phyloP scores from a whole-genome alignment of 345 rosid genomes.

The Eucalyptus camaldulensis region DNA sequence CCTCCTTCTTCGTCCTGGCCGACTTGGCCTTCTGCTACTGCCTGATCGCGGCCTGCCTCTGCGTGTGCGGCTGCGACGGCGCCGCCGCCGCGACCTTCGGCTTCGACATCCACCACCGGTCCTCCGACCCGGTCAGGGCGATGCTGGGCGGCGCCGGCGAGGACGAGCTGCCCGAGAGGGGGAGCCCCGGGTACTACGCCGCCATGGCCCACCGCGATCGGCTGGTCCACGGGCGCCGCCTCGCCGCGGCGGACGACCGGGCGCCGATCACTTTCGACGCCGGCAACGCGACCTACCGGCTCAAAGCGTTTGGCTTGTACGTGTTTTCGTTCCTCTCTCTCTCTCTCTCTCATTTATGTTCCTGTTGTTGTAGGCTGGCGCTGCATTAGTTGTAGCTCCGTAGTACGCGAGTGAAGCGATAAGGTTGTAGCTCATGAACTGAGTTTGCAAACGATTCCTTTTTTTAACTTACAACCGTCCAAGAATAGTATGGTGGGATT shows the following conservation, averaged over 20 bases:
- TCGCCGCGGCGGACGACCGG: slow-evolving; percentile 23
- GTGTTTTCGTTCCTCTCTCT: background rate
- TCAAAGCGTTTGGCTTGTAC: slow-evolving; percentile 57
- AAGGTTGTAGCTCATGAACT: background rate
- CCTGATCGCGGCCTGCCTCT: background rate
- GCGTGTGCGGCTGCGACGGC: background rate
- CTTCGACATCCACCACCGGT: slow-evolving; percentile 64
- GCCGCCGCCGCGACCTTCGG: slow-evolving; percentile 35
- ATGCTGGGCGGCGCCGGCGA: slow-evolving; percentile 29
- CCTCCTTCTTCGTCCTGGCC: background rate
- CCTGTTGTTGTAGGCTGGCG: background rate
- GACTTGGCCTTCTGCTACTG: background rate
- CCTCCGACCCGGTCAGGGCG: slow-evolving; percentile 57
- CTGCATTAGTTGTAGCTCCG: background rate
- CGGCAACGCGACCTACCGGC: slow-evolving; percentile 50
- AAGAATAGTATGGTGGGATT: background rate
- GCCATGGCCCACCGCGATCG: slow-evolving; percentile 66
- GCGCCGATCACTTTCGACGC: slow-evolving; percentile 38
- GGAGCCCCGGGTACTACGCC: slow-evolving; percentile 40
- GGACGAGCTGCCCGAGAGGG: slow-evolving; percentile 40
- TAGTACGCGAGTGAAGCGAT: background rate
- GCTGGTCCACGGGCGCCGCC: slow-evolving; percentile 49
- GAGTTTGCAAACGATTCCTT: background rate
- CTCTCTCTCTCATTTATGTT: background rate
- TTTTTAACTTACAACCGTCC: background rate